Percentiles rank a stretch among this genome's conserved stretches.
Conservation (phyloP, 306 rosid species). For the Fagus crenata region DNA sequence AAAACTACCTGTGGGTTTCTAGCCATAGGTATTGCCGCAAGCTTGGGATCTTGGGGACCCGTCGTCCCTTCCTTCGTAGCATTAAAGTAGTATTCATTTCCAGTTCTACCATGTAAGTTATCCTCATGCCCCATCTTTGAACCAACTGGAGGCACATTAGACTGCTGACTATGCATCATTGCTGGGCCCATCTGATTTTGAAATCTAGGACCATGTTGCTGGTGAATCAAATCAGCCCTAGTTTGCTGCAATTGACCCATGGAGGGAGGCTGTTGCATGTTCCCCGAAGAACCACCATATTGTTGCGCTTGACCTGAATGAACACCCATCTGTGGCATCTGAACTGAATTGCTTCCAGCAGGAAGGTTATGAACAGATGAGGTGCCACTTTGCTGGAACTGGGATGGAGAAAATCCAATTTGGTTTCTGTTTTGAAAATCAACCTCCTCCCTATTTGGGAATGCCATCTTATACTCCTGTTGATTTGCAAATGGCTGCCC, state of each 20-base stretch:
- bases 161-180: conserved; percentile 61
- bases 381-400: conserved; percentile 57
- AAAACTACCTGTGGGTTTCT: conserved; percentile 70
- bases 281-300: conserved; percentile 50
- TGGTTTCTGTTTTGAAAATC: conserved; percentile 70
- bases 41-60: conserved; percentile 72
- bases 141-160: conserved; percentile 55
- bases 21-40: conserved; percentile 62
- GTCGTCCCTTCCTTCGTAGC: conserved; percentile 59
- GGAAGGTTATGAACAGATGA: conserved; percentile 57
- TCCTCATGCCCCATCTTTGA: conserved; percentile 59
- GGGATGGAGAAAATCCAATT: conserved; percentile 73
- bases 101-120: conserved; percentile 55
- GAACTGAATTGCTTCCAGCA: conserved; percentile 50
- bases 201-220: conserved; percentile 60
- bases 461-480: conserved; percentile 49
- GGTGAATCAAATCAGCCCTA: conserved; percentile 60
- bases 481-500: conserved; percentile 63
- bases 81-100: conserved; percentile 63
- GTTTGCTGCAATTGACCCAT: conserved; percentile 60
- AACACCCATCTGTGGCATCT: conserved; percentile 52
- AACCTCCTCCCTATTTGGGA: conserved; percentile 55
- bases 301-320: conserved; percentile 66
- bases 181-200: conserved; percentile 70
- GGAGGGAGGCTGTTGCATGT: conserved; percentile 57